Evolutionary conservation across 345 rosid genomes (phyloP).

Genomic region (Mercurialis annua): DNA sequence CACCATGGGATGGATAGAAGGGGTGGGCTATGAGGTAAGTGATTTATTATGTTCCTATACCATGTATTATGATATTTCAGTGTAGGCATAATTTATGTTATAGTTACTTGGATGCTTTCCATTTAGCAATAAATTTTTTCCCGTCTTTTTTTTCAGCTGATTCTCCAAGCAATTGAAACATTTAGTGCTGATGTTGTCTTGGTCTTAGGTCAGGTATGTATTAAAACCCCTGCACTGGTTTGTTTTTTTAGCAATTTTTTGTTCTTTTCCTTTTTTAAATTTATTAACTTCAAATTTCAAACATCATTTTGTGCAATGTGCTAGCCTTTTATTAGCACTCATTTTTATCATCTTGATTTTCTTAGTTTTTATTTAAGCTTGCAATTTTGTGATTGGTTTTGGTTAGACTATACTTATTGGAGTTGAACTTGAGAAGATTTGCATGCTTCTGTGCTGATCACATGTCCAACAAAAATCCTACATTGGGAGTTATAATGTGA

Average conservation of each 20-base stretch:
- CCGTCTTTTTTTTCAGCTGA: conserved; percentile 47
- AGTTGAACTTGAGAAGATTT: neutral
- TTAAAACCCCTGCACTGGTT: neutral
- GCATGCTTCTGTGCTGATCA: neutral
- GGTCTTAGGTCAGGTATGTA: conserved; percentile 78
- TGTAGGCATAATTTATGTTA: neutral
- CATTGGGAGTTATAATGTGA: neutral
- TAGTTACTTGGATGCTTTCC: conserved; percentile 2
- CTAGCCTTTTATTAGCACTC: neutral
- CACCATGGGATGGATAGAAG: conserved; percentile 98
- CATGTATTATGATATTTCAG: neutral
- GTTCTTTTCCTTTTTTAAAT: neutral
- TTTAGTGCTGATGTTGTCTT: conserved; percentile 83
- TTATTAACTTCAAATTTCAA: neutral
- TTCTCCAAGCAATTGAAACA: conserved; percentile 73
- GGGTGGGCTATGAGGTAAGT: conserved; percentile 75
- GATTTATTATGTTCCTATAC: conserved; percentile 1
- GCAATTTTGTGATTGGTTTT: neutral
- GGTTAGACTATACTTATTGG: neutral
- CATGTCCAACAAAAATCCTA: no score
- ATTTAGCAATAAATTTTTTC: no score
- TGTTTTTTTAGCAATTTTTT: neutral
- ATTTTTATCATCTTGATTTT: neutral
- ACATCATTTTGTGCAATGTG: neutral
- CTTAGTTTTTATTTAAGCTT: neutral